These are phyloP conservation scores for Clitopilus passeckerianus DNA, from an alignment of 768 basidiomycete genomes.

Conservation along the genomic window DNA sequence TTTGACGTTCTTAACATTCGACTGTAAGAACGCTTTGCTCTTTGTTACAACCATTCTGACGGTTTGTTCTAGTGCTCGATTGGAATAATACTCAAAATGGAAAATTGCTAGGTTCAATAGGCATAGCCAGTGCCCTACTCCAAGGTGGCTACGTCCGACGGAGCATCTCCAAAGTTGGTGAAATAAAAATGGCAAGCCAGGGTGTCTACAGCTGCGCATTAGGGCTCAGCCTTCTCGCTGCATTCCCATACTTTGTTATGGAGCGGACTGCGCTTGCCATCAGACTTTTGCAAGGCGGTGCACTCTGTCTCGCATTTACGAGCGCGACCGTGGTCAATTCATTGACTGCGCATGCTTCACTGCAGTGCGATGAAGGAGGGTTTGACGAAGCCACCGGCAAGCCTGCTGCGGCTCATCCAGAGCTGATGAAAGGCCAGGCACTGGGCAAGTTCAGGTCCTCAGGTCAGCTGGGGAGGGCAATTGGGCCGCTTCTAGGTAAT, in stretches of 20 bases:
- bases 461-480: slow-evolving; percentile 92
- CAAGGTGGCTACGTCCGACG: slow-evolving; percentile 96
- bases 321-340: slow-evolving; percentile 94
- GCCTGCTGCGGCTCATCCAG: slow-evolving; percentile 47
- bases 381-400: slow-evolving; percentile 56
- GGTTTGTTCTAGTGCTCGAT: slow-evolving; percentile 58
- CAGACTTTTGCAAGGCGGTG: slow-evolving; percentile 60
- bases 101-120: slow-evolving; percentile 79
- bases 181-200: slow-evolving; percentile 76
- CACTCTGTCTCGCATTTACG: slow-evolving; percentile 87
- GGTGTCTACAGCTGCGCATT: slow-evolving; percentile 73
- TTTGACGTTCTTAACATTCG: slow-evolving; percentile 90
- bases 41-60: neutral
- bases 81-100: slow-evolving; percentile 91
- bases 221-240: slow-evolving; percentile 66
- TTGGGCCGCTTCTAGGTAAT: slow-evolving; percentile 87
- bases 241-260: slow-evolving; percentile 55
- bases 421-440: slow-evolving; percentile 79
- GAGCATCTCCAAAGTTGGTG: slow-evolving; percentile 66
- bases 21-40: slow-evolving; percentile 47
- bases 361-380: slow-evolving; percentile 78
- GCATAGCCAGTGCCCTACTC: slow-evolving; percentile 82
- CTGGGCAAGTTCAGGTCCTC: slow-evolving; percentile 84
- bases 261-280: slow-evolving; percentile 39
- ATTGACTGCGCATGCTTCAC: slow-evolving; percentile 84